These are phyloP conservation scores for Ophiosphaerella korrae DNA, from an alignment of 2,329 filamentous ascomycete species.

Conservation along the genomic window DNA sequence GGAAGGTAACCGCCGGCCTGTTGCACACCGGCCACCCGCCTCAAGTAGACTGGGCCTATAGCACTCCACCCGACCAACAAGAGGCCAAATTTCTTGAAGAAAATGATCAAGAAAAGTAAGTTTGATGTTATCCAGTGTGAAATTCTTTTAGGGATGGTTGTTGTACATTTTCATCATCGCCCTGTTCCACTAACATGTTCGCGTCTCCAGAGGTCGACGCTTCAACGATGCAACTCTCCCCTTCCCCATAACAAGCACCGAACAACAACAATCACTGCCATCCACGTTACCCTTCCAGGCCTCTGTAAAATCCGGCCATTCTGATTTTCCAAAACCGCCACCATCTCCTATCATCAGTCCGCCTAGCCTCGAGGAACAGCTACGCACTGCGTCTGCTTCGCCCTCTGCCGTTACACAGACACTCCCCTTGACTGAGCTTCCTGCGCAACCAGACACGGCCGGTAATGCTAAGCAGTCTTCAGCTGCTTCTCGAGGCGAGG, in stretches of 20 bases:
- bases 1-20: conserved; percentile 70
- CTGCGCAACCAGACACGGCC: conserved; percentile 19
- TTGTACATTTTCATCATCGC: conserved; percentile 22
- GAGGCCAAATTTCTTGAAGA: conserved; percentile 61
- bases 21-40: conserved; percentile 59
- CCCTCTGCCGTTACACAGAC: conserved; percentile 35
- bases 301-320: conserved; percentile 17
- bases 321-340: conserved; percentile 26
- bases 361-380: conserved; percentile 41
- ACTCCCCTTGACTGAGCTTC: conserved; percentile 23
- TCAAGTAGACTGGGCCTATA: conserved; percentile 62
- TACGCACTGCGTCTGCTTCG: conserved; percentile 42
- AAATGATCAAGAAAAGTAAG: conserved; percentile 64
- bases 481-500: conserved; percentile 11
- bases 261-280: conserved; percentile 31
- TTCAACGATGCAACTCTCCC: conserved; percentile 63
- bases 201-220: conserved; percentile 56
- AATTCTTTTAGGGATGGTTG: background rate
- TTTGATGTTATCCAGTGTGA: conserved; percentile 1
- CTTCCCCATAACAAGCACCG: conserved; percentile 33
- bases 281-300: conserved; percentile 31
- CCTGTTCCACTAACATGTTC: conserved; percentile 36
- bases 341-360: conserved; percentile 23
- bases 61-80: conserved; percentile 57
- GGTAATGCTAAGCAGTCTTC: conserved; percentile 14